Base-by-base conservation (phyloP, 441 rosid genomes). In the Populus hybrid region DNA sequence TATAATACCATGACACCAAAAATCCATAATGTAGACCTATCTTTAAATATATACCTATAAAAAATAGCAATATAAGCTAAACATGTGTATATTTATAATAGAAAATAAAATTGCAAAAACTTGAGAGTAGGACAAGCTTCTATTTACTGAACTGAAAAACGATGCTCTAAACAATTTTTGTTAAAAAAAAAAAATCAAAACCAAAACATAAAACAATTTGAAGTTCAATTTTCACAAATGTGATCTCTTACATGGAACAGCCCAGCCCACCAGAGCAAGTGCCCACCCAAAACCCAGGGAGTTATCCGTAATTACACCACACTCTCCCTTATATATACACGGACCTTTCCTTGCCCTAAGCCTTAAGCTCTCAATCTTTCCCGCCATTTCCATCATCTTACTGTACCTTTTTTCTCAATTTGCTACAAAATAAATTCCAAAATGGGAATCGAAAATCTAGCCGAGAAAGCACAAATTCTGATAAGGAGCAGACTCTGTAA, bases 401-500 rank as follows among this genome's bases (percentile, higher is more conserved):
- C 70, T 9, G 35, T 28, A 30, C 16, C 32, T 4, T 28, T 24
- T 6, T 14, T 12, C 70, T 28, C 40, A 0, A 32, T 16, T 46
- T 10, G 32, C 42, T 3, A 10, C 6, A 71, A 3, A 20, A 12
- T 8, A 71, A 71, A 12, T 23, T n/a, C 9, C 80, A 46, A 70
- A 84, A 89, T 90, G 97, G 88, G 88, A 35, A 67, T 67, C 71
- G 84, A 88, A 79, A 87, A 69, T 72, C 85, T 71, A 38, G 91
- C 89, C 3, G 87, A 83, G 84, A 81, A 87, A 72, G 86, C 95
- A 50, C 84, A 88, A 70, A 86, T 38, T 76, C 89, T 96, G 75
- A 80, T 96, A 64, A 88, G 94, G 68, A 82, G 87, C 76, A 86
- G 98, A 74, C 91, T 96, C 80, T 88, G 93, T 72, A 79, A 92